A percentile compares a stretch with the other conserved stretches of the same genome.
These are phyloP conservation scores for Colletotrichum coccodes DNA, from an alignment of 2,329 filamentous ascomycete genomes.

Conservation along the genomic window DNA sequence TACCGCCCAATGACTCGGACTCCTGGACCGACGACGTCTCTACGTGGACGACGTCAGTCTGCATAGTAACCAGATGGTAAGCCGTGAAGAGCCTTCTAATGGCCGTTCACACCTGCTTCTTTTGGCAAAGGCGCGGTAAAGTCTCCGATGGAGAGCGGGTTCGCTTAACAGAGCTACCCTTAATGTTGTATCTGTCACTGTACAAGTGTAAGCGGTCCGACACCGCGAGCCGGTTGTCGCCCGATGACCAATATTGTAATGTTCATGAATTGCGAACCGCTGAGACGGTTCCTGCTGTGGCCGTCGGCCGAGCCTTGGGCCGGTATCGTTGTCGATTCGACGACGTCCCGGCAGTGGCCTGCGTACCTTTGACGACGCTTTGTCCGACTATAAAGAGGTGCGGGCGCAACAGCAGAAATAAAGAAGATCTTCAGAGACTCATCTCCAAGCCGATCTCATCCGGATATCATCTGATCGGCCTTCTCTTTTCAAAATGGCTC, in stretches of 20 bases:
- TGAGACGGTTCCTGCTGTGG: neutral
- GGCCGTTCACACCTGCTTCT: slow-evolving; percentile 19
- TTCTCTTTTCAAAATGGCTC: slow-evolving; percentile 23
- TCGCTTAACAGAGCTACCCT: neutral
- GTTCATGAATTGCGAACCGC: slow-evolving; percentile 3
- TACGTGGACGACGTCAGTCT: slow-evolving; percentile 18
- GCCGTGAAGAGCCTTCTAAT: neutral
- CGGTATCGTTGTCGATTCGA: neutral
- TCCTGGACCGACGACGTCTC: neutral
- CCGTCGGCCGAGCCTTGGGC: neutral
- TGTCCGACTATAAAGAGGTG: slow-evolving; percentile 11
- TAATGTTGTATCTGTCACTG: slow-evolving; percentile 1
- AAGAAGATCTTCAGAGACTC: neutral
- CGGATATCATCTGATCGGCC: neutral
- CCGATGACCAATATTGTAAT: slow-evolving; percentile 27
- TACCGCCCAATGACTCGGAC: slow-evolving; percentile 25
- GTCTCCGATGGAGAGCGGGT: slow-evolving; percentile 3
- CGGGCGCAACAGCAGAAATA: neutral
- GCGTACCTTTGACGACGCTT: neutral
- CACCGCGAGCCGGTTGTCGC: slow-evolving; percentile 1
- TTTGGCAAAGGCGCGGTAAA: slow-evolving; percentile 14
- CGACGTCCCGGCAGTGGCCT: neutral
- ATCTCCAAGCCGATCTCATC: slow-evolving; percentile 16
- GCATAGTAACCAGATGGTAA: slow-evolving; percentile 21
- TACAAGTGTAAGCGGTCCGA: slow-evolving; percentile 8